Percentiles rank a stretch among this genome's conserved stretches.
Evolutionary conservation across 345 rosid genomes (phyloP).

Genomic region (Salix dunnii): DNA sequence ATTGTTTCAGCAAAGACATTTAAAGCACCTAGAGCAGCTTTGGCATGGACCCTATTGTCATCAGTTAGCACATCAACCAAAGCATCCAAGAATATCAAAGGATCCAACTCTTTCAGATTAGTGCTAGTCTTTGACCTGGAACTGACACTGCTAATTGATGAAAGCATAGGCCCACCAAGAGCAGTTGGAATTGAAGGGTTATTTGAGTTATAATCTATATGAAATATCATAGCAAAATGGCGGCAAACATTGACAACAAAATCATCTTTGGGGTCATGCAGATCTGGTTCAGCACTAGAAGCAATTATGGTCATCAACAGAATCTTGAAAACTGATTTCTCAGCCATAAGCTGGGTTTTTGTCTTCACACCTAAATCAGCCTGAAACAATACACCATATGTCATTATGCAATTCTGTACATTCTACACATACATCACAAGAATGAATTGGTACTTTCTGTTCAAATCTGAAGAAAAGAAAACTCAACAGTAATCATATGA

Average conservation of each 20-base stretch:
- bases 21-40: conserved; percentile 82
- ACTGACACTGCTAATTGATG: conserved; percentile 42
- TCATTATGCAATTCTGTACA: background rate
- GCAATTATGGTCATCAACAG: conserved; percentile 81
- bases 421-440: background rate
- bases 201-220: conserved; percentile 55
- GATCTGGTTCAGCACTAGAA: conserved; percentile 77
- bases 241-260: conserved; percentile 76
- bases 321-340: conserved; percentile 94
- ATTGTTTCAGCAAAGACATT: conserved; percentile 85
- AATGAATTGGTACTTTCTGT: background rate
- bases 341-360: conserved; percentile 97
- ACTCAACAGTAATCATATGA: background rate
- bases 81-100: conserved; percentile 83
- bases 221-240: conserved; percentile 91
- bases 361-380: conserved; percentile 98
- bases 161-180: conserved; percentile 50
- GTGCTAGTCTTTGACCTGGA: conserved; percentile 60
- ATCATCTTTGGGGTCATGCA: conserved; percentile 69
- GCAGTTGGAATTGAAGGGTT: conserved; percentile 49
- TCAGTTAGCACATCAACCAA: conserved; percentile 91
- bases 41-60: conserved; percentile 86
- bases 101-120: conserved; percentile 86
- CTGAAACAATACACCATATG: conserved; percentile 39
- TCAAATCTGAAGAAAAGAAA: background rate